Base-by-base conservation (phyloP, 202 grass and related monocot species). In the Thinopyrum obtusiflorum region DNA sequence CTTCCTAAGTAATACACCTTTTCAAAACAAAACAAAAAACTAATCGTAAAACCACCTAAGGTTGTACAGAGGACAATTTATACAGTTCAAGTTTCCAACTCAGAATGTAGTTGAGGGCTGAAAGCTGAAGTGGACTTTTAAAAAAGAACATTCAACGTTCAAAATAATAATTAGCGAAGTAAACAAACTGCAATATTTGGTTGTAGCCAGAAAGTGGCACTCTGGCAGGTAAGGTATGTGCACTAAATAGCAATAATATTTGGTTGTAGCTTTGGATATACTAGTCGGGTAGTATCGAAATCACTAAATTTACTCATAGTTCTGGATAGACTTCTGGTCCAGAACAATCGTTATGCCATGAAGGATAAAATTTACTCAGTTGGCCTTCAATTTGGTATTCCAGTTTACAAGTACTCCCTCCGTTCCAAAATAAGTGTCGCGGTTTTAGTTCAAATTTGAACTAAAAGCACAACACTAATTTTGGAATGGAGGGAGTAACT, bases 171-270 rank as follows among this genome's bases (percentile, higher is more conserved):
- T 49, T 49, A 74, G 65, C 36, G 20, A 53, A 20, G 59, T 9
- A 55, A 74, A 80, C 25, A 76, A 76, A 73, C 5, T 73, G 65
- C 39, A 81, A 65, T 55, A 73, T 80, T 21, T 76, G 64, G 28
- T 3, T 80, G 29, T 49, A 7, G 11, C 40, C n/a, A 66, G 63
- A 39, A 86, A 64, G 46, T 65, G 33, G 14, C n/a, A 65, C 25
- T 39, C 37, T 73, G 69, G 68, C 27, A 28, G 31, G 15, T 9
- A 61, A 3, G 32, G 47, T 26, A 71, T 25, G 40, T 25, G 46
- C 18, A 47, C 24, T 49, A 15, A 32, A 12, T 66, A 27, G 12
- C 20, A 49, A n/a, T 73, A 47, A 25, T 20, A 61, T 65, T 40
- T 12, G 28, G 39, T 18, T 10, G 67, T 35, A 25, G 36, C 35